phyloP scores from a whole-genome alignment of 2,329 filamentous ascomycete species.

The Claviceps cyperi region DNA sequence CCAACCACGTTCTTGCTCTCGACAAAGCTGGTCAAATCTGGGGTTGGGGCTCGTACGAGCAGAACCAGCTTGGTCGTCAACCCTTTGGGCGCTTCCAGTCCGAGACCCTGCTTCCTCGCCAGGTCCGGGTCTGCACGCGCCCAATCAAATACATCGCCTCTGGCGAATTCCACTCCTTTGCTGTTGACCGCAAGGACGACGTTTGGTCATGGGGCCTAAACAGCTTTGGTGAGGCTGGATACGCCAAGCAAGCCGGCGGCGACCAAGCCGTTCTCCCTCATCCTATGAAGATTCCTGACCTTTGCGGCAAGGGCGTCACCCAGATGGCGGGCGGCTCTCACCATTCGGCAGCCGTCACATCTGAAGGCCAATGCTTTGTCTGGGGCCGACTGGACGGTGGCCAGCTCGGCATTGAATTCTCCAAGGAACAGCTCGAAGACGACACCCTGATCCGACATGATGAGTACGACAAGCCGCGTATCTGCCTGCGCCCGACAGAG shows the following conservation, averaged over 20 bases:
- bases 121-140: slow-evolving; percentile 42
- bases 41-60: slow-evolving; percentile 60
- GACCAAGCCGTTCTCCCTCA: slow-evolving; percentile 54
- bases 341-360: slow-evolving; percentile 54
- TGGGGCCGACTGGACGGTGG: slow-evolving; percentile 44
- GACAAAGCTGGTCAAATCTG: slow-evolving; percentile 49
- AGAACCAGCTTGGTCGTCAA: slow-evolving; percentile 47
- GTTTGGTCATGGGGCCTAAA: slow-evolving; percentile 79
- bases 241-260: slow-evolving; percentile 38
- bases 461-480: slow-evolving; percentile 42
- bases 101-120: slow-evolving; percentile 44
- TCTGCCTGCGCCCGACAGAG: slow-evolving; percentile 2
- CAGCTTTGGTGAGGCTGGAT: slow-evolving; percentile 68
- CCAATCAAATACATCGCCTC: slow-evolving; percentile 39
- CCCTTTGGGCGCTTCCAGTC: slow-evolving; percentile 49
- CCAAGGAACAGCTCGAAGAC: slow-evolving; percentile 27
- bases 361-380: slow-evolving; percentile 40
- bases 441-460: slow-evolving; percentile 46
- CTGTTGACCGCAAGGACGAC: slow-evolving; percentile 52
- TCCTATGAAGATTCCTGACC: slow-evolving; percentile 50
- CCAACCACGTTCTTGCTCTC: slow-evolving; percentile 58
- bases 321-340: slow-evolving; percentile 58
- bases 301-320: slow-evolving; percentile 49
- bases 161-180: slow-evolving; percentile 74
- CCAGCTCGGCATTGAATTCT: slow-evolving; percentile 37